Base-by-base conservation (phyloP, 169 alveolate genomes). In the Theileria parva region DNA sequence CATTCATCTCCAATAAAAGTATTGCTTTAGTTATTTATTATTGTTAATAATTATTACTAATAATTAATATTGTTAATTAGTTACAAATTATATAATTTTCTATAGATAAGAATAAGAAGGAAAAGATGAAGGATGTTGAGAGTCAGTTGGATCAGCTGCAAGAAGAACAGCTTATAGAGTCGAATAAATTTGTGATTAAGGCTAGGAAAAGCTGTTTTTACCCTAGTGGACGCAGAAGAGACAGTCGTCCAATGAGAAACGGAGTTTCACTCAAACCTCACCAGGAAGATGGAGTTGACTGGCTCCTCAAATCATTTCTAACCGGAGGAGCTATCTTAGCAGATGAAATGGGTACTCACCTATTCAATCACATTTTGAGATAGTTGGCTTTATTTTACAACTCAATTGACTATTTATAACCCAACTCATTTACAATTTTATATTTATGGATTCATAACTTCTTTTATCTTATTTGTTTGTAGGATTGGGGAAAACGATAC, bases 401-500 rank as follows among this genome's bases (percentile, higher is more conserved):
- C 0, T 50, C 5, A 30, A 21, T 28, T 11, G 8, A 11, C 4
- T 39, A 30, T 39, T 50, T 12, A 11, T 48, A 32, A 0, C 17
- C 12, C n/a, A n/a, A n/a, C n/a, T n/a, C n/a, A n/a, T n/a, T n/a
- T n/a, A n/a, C n/a, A n/a, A n/a, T n/a, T n/a, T n/a, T n/a, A n/a
- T n/a, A n/a, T n/a, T n/a, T n/a, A n/a, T n/a, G n/a, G n/a, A n/a
- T n/a, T n/a, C n/a, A n/a, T n/a, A n/a, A n/a, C n/a, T n/a, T n/a
- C n/a, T n/a, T n/a, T n/a, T n/a, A 13, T 32, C 5, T 2, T 32
- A 32, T 32, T 32, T 32, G 12, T 71, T 0, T 67, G 30, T 28
- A 87, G 93, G 98, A 13, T 91, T 95, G 53, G 98, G 98, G 15
- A 95, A 95, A 84, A 95, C 98, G 11, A 92, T 95, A 34, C 98